These are phyloP conservation scores for Lentinula detonsa DNA, from an alignment of 768 basidiomycete genomes.

Conservation along the genomic window DNA sequence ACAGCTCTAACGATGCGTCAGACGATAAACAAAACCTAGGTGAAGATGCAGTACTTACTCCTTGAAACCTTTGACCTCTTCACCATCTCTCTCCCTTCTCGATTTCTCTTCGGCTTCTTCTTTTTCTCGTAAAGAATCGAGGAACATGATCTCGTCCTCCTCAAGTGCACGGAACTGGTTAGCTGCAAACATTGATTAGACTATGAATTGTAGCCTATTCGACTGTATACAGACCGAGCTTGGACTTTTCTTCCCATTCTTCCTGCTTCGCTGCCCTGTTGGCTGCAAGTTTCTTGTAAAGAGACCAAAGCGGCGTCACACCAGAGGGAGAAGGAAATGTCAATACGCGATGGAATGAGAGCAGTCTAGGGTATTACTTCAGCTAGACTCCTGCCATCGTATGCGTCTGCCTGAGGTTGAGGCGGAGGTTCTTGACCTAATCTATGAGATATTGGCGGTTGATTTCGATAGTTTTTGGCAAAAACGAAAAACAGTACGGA, in stretches of 20 bases:
- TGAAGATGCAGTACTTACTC: constrained; percentile 41
- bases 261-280: constrained; percentile 91
- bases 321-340: constrained; percentile 38
- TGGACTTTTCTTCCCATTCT: constrained; percentile 90
- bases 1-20: constrained; percentile 41
- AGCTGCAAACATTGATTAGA: constrained; percentile 32
- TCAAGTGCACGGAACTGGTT: constrained; percentile 88
- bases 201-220: not conserved
- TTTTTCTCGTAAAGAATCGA: constrained; percentile 75
- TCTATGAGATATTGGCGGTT: constrained; percentile 26
- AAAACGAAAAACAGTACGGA: constrained; percentile 16
- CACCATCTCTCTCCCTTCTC: constrained; percentile 69
- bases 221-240: constrained; percentile 37
- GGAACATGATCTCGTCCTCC: constrained; percentile 86
- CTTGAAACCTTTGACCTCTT: constrained; percentile 73
- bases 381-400: constrained; percentile 82
- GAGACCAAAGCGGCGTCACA: constrained; percentile 19
- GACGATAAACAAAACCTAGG: constrained; percentile 3
- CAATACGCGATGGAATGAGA: constrained; percentile 29
- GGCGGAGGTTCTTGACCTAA: constrained; percentile 83
- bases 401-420: constrained; percentile 67
- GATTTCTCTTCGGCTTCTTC: constrained; percentile 72
- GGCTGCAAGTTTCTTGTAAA: constrained; percentile 74
- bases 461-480: constrained; percentile 3
- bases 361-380: constrained; percentile 53